Conservation (phyloP, 805 yeast genomes). For the Wickerhamiella nectarea region DNA sequence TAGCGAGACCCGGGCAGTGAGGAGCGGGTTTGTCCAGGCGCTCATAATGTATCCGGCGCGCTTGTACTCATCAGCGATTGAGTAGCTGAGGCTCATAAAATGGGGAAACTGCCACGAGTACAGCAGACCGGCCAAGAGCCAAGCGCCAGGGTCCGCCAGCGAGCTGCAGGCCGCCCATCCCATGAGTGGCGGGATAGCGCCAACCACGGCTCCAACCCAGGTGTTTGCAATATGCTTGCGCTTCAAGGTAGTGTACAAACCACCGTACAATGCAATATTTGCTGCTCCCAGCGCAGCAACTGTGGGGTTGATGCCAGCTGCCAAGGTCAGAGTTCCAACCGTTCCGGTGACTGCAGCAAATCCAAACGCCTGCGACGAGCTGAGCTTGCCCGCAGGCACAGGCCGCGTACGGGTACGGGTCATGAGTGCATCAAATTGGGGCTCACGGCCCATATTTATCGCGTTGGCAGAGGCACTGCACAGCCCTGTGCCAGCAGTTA, state of each 20-base stretch:
- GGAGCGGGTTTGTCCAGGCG: constrained; percentile 77
- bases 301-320: constrained; percentile 69
- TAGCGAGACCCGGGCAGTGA: constrained; percentile 87
- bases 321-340: constrained; percentile 54
- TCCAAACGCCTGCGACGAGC: constrained; percentile 60
- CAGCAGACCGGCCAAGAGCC: constrained; percentile 80
- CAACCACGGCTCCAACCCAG: constrained; percentile 98
- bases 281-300: constrained; percentile 71
- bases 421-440: constrained; percentile 78
- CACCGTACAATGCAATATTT: constrained; percentile 73
- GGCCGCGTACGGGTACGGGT: constrained; percentile 80
- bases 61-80: constrained; percentile 74
- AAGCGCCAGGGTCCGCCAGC: constrained; percentile 75
- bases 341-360: constrained; percentile 70
- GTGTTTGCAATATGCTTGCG: constrained; percentile 77
- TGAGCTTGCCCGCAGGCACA: constrained; percentile 67
- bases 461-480: constrained; percentile 94
- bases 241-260: constrained; percentile 84
- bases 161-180: constrained; percentile 86
- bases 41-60: constrained; percentile 97
- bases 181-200: constrained; percentile 97
- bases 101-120: constrained; percentile 99
- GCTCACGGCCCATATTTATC: constrained; percentile 93
- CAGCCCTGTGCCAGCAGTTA: constrained; percentile 74
- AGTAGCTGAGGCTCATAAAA: constrained; percentile 82